Evolutionary conservation across 169 alveolate species (phyloP).

Genomic region (Plasmodium billcollinsi): DNA sequence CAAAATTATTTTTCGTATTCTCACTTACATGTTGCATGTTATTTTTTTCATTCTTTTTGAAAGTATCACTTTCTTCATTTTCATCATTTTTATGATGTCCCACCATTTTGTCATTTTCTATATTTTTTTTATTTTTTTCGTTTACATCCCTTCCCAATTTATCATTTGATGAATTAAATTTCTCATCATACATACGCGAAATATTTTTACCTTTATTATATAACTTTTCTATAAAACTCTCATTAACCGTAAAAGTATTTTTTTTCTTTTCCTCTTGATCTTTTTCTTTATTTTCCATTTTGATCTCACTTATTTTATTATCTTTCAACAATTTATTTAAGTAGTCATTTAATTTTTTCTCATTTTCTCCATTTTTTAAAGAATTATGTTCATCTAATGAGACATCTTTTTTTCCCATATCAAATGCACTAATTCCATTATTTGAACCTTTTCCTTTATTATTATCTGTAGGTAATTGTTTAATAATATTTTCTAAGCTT

Average conservation of each 20-base stretch:
- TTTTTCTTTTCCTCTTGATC: neutral
- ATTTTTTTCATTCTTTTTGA: neutral
- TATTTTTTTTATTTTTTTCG: conserved; percentile 3
- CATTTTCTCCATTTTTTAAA: neutral
- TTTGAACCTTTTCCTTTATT: neutral
- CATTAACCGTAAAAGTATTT: neutral
- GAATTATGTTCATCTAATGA: neutral
- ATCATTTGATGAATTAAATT: too few species aligned
- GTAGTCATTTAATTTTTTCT: neutral
- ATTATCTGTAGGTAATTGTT: neutral
- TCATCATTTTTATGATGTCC: neutral
- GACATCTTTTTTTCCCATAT: neutral
- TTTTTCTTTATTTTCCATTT: too few species aligned
- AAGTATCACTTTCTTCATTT: neutral
- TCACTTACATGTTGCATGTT: too few species aligned
- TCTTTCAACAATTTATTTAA: neutral
- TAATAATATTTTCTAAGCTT: neutral
- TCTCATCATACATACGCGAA: too few species aligned
- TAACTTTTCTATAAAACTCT: conserved; percentile 1
- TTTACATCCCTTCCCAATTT: neutral
- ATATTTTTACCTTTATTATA: too few species aligned
- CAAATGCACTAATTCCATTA: neutral
- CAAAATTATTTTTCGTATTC: too few species aligned
- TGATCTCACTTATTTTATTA: neutral
- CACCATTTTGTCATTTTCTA: neutral